phyloP scores from a whole-genome alignment of 2,329 filamentous ascomycete species.

The Thyridium curvatum region DNA sequence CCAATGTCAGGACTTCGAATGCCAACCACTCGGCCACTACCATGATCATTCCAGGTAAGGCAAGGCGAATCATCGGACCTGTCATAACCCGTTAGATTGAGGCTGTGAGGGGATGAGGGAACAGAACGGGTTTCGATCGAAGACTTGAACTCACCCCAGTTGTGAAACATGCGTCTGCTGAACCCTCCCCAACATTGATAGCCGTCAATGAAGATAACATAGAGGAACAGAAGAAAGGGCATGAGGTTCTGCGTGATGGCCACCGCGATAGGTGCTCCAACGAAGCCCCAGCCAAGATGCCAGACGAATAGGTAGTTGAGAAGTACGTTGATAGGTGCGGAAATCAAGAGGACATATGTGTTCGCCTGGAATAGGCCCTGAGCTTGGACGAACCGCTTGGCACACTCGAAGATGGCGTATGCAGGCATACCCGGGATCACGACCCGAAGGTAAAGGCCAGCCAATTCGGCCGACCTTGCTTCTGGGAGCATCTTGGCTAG shows the following conservation, averaged over 20 bases:
- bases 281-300: slow-evolving; percentile 60
- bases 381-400: slow-evolving; percentile 75
- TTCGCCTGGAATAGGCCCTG: slow-evolving; percentile 78
- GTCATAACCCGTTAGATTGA: slow-evolving; percentile 2
- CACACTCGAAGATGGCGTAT: slow-evolving; percentile 69
- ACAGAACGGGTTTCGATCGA: too few relatives aligned
- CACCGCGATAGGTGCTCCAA: slow-evolving; percentile 74
- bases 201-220: slow-evolving; percentile 66
- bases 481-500: slow-evolving; percentile 64
- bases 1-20: slow-evolving; percentile 86
- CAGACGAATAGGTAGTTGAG: slow-evolving; percentile 78
- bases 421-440: slow-evolving; percentile 66
- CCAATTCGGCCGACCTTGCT: slow-evolving; percentile 61
- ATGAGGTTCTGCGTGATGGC: slow-evolving; percentile 70
- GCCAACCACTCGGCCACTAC: slow-evolving; percentile 89
- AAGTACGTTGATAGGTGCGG: slow-evolving; percentile 69
- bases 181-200: slow-evolving; percentile 78
- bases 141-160: slow-evolving; percentile 71
- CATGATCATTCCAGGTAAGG: slow-evolving; percentile 87
- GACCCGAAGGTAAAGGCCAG: slow-evolving; percentile 67
- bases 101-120: slow-evolving; percentile 29
- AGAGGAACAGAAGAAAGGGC: slow-evolving; percentile 65
- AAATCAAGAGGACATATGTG: slow-evolving; percentile 69
- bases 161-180: slow-evolving; percentile 59
- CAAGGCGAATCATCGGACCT: slow-evolving; percentile 76